These are phyloP conservation scores for Pleurostoma richardsiae DNA, from an alignment of 2,329 filamentous ascomycete genomes.

Conservation along the genomic window DNA sequence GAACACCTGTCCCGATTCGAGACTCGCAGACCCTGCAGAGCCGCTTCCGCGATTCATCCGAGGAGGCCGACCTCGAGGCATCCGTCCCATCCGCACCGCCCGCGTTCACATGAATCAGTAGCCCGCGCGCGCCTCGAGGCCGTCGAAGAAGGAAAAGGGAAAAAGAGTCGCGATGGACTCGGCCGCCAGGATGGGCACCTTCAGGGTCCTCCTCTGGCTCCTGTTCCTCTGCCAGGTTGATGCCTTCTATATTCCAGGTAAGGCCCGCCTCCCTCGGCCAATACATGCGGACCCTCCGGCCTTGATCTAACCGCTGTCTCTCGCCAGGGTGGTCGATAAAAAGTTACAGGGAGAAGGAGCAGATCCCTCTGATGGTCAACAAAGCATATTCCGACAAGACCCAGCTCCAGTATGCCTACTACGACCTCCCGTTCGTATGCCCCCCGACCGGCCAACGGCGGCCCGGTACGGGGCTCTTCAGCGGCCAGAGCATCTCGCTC, in stretches of 20 bases:
- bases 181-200: conserved; percentile 11
- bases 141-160: not conserved
- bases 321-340: conserved; percentile 72
- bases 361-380: conserved; percentile 82
- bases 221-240: conserved; percentile 43
- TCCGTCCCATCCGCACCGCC: too few species aligned
- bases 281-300: conserved; percentile 3
- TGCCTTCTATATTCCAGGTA: conserved; percentile 86
- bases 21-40: too few species aligned
- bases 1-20: too few species aligned
- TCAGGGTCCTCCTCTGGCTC: conserved; percentile 41
- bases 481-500: conserved; percentile 71
- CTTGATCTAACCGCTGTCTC: conserved; percentile 11
- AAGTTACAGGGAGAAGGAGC: conserved; percentile 70
- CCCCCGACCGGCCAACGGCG: conserved; percentile 66
- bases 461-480: conserved; percentile 63
- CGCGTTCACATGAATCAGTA: too few species aligned
- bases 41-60: too few species aligned
- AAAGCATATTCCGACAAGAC: conserved; percentile 89
- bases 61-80: too few species aligned
- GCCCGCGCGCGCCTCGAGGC: too few species aligned
- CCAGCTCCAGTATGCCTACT: conserved; percentile 87
- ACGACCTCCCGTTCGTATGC: conserved; percentile 82
- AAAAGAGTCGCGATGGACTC: conserved; percentile 6
- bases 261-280: conserved; percentile 13